Evolutionary conservation across 345 rosid species (phyloP).

Genomic region (Eucalyptus lansdowneana): DNA sequence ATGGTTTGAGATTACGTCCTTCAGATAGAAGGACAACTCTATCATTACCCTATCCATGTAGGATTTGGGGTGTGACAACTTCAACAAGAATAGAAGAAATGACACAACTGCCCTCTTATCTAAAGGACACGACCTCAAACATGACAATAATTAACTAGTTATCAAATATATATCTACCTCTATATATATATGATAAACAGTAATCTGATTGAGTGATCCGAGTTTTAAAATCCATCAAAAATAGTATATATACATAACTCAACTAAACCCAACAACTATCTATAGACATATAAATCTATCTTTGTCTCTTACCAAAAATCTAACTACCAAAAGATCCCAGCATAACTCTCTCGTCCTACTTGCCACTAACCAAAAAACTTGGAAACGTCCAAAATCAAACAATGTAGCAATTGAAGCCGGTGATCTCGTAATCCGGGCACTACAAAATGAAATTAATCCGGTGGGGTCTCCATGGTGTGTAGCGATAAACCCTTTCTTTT

Average conservation of each 20-base stretch:
- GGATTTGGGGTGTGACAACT: neutral
- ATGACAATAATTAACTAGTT: neutral
- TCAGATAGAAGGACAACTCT: accelerated
- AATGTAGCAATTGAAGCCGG: neutral
- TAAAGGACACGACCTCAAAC: neutral
- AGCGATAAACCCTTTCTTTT: neutral
- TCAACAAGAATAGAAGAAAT: too few relatives aligned
- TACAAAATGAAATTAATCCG: neutral
- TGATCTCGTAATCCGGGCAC: neutral
- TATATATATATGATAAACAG: too few relatives aligned
- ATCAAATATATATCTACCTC: neutral
- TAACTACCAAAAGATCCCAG: neutral
- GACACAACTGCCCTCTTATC: neutral
- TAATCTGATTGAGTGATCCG: too few relatives aligned
- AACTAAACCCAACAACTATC: neutral
- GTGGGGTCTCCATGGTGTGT: neutral
- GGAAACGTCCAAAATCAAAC: neutral
- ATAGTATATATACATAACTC: neutral
- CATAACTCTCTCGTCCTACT: neutral
- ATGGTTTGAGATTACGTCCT: neutral
- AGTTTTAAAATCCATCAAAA: neutral
- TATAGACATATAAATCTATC: too few relatives aligned
- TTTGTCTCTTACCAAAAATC: neutral
- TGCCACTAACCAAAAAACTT: neutral
- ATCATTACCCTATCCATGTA: neutral